Base-by-base conservation (phyloP, 228 moss, liverwort and hornwort genomes). In the Sphagnum magellanicum region DNA sequence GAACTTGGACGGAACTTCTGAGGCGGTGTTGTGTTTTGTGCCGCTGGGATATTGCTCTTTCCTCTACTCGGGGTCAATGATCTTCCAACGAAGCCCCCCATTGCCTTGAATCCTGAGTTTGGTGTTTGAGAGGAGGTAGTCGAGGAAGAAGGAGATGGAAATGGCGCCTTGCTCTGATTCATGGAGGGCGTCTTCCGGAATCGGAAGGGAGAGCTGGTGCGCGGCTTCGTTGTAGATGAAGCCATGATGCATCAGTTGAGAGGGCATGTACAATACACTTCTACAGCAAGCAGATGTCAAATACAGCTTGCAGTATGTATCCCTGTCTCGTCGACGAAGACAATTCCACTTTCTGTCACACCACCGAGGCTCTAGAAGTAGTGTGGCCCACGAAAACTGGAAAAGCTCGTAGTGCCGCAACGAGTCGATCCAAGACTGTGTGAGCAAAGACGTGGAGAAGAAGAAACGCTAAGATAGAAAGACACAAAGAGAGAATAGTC, bases 161-260 rank as follows among this genome's bases (percentile, higher is more conserved):
- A 14, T 9, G 79, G 71, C 5, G 70, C 81, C 63, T 82, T 86
- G 73, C 73, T 79, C 70, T 79, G 83, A 79, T 92, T 95, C 7
- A 92, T 74, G 15, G 92, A 90, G 9, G 89, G 71, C 52, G 92
- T 83, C 76, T 88, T 95, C 48, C 95, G 82, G 70, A 95, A 95
- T 15, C 95, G 92, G 63, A 95, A 95, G 32, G 95, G 95, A 58
- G 95, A 95, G 79, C 89, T 91, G 16, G 90, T 88, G 63, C 95
- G 90, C 71, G 83, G 85, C 80, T 91, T 90, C 48, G 92, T 91
- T 14, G 94, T 75, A 78, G 86, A 81, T 66, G 95, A 95, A 65
- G 95, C 89, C 95, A 95, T 95, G 11, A 51, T 70, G 61, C 60
- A 68, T 47, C 6, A 68, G 50, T 50, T 1, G 47, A 60, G 63